phyloP scores from a whole-genome alignment of 1,284 basidiomycete genomes.

The Bjerkandera adusta region DNA sequence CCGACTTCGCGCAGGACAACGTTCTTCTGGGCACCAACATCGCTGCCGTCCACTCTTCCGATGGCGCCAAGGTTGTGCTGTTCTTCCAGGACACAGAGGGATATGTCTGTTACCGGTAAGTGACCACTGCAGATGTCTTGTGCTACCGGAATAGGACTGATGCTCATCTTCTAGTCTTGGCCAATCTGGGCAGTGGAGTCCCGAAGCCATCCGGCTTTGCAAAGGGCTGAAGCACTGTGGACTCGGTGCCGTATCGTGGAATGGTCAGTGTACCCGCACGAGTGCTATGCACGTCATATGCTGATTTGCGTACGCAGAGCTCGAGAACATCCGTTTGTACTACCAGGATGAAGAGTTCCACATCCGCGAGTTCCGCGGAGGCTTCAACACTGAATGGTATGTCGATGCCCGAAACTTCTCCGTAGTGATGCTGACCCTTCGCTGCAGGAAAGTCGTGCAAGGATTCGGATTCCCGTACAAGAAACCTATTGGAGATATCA shows the following conservation, averaged over 20 bases:
- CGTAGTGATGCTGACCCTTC: background rate
- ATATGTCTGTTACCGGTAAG: slow-evolving; percentile 7
- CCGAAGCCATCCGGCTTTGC: background rate
- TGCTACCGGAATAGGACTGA: background rate
- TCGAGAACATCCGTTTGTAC: slow-evolving; percentile 5
- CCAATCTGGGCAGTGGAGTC: background rate
- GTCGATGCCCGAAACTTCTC: background rate
- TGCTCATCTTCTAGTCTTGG: background rate
- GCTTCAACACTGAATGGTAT: background rate
- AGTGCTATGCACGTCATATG: background rate
- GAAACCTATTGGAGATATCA: slow-evolving; percentile 9
- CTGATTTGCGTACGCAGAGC: background rate
- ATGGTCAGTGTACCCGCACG: background rate
- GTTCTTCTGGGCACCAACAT: slow-evolving; percentile 6
- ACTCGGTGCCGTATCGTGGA: slow-evolving; percentile 9
- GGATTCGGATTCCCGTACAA: slow-evolving; percentile 1
- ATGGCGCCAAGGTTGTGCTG: background rate
- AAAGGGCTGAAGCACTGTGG: slow-evolving; percentile 3
- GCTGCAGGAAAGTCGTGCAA: background rate
- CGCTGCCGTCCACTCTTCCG: slow-evolving; percentile 1
- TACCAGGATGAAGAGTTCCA: slow-evolving; percentile 7
- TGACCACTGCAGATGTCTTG: no score
- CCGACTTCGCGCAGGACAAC: slow-evolving; percentile 7
- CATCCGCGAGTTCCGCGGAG: slow-evolving; percentile 9
- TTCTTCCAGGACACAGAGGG: slow-evolving; percentile 9